Base-by-base conservation (phyloP, 257 asterid species). In the Gardenia jasminoides region DNA sequence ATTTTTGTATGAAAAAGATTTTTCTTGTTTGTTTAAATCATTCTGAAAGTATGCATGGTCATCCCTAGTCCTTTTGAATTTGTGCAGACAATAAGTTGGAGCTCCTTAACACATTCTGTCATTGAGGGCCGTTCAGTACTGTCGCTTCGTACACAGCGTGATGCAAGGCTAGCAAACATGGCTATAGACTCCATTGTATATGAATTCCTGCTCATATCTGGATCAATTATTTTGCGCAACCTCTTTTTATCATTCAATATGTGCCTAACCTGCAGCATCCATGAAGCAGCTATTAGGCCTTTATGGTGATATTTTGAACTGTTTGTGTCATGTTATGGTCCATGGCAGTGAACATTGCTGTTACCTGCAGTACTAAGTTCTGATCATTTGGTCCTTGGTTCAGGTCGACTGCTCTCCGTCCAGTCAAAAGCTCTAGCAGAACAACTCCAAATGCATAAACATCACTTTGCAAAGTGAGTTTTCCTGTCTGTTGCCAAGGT, bases 361-460 rank as follows among this genome's bases (percentile, higher is more conserved):
- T 79, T 89, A 95, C 99, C 98, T 91, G 97, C 75, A 92, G 85
- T 76, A 95, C 98, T 79, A 95, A 85, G 88, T 93, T 95, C 80
- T 93, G 98, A 80, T 95, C 99, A 76, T 80, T 87, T 75, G 98
- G 94, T 88, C 98, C 98, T 86, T 91, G 99, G 82, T 86, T 88
- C 83, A 95, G 96, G 84, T 95, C 99, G 65, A 95, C 91, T 33
- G 99, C 99, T 85, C 97, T 89, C 78, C 98, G 83, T 83, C 99
- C 99, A 1, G 99, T 95, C 90, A 95, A 86, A 78, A 95, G 98
- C 92, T 95, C 99, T 62, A 95, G 97, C 83, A 95, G 82, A 80
- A 93, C 99, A 28, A 95, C 98, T 56, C 99, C 99, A 81, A 95
- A 95, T 76, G 99, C 99, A 78, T 93, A 95, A 74, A 95, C 99